Evolutionary conservation across 2,329 filamentous ascomycete genomes (phyloP).

Genomic region (Stemphylium vesicarium): DNA sequence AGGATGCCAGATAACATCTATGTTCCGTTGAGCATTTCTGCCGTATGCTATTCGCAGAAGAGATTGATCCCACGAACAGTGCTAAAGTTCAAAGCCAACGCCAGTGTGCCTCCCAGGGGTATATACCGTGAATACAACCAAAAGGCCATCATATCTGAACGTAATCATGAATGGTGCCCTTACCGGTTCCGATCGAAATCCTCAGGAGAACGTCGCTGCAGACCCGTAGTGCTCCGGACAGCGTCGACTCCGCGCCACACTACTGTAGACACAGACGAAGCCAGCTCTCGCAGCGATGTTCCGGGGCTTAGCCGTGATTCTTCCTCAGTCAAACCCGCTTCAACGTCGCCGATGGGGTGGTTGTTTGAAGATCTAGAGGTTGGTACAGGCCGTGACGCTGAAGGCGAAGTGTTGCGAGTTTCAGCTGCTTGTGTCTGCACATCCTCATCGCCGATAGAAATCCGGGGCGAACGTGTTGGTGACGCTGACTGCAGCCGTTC

Average conservation of each 20-base stretch:
- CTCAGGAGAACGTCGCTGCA: constrained; percentile 38
- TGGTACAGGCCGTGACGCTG: constrained; percentile 58
- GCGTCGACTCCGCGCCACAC: constrained; percentile 47
- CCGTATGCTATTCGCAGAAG: neutral
- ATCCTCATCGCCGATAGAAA: constrained; percentile 49
- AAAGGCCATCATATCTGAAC: constrained; percentile 9
- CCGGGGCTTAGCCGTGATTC: constrained; percentile 43
- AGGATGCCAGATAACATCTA: neutral
- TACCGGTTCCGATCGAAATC: constrained; percentile 45
- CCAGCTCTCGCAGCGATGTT: constrained; percentile 38
- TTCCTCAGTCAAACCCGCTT: constrained; percentile 45
- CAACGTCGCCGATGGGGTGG: constrained; percentile 34
- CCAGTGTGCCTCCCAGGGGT: constrained; percentile 20
- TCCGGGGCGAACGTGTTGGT: constrained; percentile 21
- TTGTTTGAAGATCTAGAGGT: constrained; percentile 24
- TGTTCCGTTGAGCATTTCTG: neutral
- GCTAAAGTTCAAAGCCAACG: constrained; percentile 12
- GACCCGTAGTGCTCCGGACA: constrained; percentile 36
- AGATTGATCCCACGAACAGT: neutral
- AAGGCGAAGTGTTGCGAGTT: constrained; percentile 56
- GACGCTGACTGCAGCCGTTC: constrained; percentile 34
- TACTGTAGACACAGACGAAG: constrained; percentile 42
- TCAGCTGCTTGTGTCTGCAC: constrained; percentile 55
- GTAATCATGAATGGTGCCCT: constrained; percentile 7
- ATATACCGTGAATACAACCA: constrained; percentile 26